Base-by-base conservation (phyloP, 2,329 filamentous ascomycete genomes). In the Rhexocercosporidium sp. region DNA sequence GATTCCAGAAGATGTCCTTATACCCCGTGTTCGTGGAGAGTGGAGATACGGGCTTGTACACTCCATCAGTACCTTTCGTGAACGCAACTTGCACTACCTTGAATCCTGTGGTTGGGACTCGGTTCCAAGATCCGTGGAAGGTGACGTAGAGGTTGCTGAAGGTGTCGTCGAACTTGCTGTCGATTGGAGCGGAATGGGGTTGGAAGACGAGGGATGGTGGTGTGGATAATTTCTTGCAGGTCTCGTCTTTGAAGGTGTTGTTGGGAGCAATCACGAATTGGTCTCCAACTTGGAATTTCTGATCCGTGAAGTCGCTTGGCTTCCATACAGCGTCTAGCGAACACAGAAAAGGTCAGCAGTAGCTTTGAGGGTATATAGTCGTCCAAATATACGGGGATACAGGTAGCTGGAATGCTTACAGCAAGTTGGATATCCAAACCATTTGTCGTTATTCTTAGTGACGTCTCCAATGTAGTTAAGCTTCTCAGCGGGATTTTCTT, bases 401-500 rank as follows among this genome's bases (percentile, higher is more conserved):
- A 37, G 34, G 8, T 37, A 37, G 9, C 34, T 37, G 34, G 34
- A 11, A 37, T 11, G 12, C 34, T 11, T 37, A 37, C 34, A 91
- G 79, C 91, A 93, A 51, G 82, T 78, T 1, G 91, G 91, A 74
- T 93, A 94, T 25, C 91, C 91, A 74, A 89, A 90, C 77, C 92
- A 92, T 3, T 77, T 78, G n/a, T 81, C 81, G 64, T 79, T 76
- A 22, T 76, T 64, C 11, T 72, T 74, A 0, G 70, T 69, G 14
- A 77, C 73, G 1, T 27, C 62, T 44, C 71, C 72, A 3, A 92
- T 80, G 66, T 83, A 85, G 78, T 93, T 93, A 76, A 94, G 79
- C 78, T 93, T 89, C 75, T 93, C 91, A n/a, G 84, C 91, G 0
- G 91, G 91, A 74, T 93, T 93, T 73, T 91, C 82, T 68, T 86